Conservation (phyloP, 2,329 filamentous ascomycete species). For the Metarhizium rileyi region DNA sequence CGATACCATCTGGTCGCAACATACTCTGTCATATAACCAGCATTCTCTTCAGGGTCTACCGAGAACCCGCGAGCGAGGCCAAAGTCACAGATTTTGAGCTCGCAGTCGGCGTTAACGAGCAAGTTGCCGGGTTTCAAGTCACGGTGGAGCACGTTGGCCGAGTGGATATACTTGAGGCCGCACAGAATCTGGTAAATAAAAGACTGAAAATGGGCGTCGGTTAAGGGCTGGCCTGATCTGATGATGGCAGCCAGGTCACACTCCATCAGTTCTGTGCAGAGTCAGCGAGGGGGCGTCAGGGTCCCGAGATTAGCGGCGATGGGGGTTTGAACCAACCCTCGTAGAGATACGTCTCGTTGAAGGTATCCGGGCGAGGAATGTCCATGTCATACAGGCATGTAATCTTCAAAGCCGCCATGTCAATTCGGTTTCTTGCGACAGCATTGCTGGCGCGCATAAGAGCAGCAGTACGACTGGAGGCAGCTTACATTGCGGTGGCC, state of each 20-base stretch:
- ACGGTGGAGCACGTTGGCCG: conserved; percentile 91
- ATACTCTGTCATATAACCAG: conserved; percentile 99
- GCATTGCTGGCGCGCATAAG: background rate
- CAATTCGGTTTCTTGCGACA: background rate
- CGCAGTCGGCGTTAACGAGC: conserved; percentile 96
- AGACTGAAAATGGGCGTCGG: conserved; percentile 97
- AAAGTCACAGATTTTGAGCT: conserved; percentile 99
- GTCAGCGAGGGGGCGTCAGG: background rate
- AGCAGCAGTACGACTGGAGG: background rate
- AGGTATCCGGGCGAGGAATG: conserved; percentile 91
- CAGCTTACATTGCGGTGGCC: conserved; percentile 70
- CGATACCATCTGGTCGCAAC: conserved; percentile 93
- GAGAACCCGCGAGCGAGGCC: conserved; percentile 94
- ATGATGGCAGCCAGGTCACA: conserved; percentile 98
- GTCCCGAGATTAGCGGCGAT: too few relatives aligned
- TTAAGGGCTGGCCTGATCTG: conserved; percentile 89
- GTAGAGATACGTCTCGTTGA: conserved; percentile 98
- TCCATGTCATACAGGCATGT: conserved; percentile 99
- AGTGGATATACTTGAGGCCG: conserved; percentile 98
- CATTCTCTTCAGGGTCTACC: conserved; percentile 94
- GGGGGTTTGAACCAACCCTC: conserved; percentile 55
- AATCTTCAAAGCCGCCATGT: conserved; percentile 51
- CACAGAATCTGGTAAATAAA: conserved; percentile 99
- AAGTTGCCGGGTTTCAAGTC: conserved; percentile 96
- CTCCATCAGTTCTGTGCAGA: conserved; percentile 80